Evolutionary conservation across 768 basidiomycete species (phyloP).

Genomic region (Dentipellis fragilis): DNA sequence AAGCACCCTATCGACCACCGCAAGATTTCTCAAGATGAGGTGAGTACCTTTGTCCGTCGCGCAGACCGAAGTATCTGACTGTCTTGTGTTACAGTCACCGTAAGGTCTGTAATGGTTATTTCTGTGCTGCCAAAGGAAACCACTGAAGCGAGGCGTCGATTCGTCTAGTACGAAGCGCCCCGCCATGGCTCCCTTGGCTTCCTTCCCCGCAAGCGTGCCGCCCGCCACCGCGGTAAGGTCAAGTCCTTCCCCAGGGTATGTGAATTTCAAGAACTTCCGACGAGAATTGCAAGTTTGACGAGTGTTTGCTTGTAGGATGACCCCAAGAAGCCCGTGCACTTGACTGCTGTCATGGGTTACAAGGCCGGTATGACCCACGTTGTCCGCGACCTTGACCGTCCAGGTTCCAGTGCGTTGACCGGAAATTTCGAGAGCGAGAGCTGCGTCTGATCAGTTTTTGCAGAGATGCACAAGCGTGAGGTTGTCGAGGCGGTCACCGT

Average conservation of each 20-base stretch:
- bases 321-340: constrained; percentile 96
- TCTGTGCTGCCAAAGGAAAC: constrained; percentile 11
- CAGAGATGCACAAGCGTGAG: constrained; percentile 99
- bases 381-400: constrained; percentile 97
- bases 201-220: constrained; percentile 92
- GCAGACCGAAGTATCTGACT: constrained; percentile 10
- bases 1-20: neutral
- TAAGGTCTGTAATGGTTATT: constrained; percentile 46
- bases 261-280: neutral
- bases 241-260: constrained; percentile 98
- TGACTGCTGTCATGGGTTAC: constrained; percentile 98
- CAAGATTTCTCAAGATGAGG: constrained; percentile 27
- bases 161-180: constrained; percentile 86
- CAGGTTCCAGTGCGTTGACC: constrained; percentile 83
- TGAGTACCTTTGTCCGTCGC: constrained; percentile 16
- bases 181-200: constrained; percentile 97
- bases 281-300: neutral
- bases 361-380: constrained; percentile 99
- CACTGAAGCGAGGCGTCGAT: constrained; percentile 18
- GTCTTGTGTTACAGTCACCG: constrained; percentile 53
- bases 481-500: constrained; percentile 96
- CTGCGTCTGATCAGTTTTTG: neutral
- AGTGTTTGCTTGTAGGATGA: constrained; percentile 64
- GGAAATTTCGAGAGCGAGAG: neutral
- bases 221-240: constrained; percentile 97